Conservation (phyloP, 257 asterid species). For the Capsicum baccatum region DNA sequence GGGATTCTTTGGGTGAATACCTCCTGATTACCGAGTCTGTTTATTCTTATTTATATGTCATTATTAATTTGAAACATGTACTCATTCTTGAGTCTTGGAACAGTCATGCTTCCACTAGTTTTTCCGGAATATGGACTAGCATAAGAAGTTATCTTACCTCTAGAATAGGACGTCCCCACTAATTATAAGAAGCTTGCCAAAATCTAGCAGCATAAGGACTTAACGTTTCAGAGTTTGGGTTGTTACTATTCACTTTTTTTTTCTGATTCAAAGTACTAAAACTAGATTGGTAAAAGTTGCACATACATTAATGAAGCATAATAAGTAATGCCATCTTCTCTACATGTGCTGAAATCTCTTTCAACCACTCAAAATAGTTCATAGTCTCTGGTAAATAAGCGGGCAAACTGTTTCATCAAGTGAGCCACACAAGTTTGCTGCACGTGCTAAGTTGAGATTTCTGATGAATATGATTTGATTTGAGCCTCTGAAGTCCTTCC, state of each 20-base stretch:
- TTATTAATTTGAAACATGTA: neutral
- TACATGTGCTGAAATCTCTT: neutral
- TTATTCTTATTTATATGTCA: neutral
- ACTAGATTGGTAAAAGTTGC: neutral
- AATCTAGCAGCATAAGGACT: neutral
- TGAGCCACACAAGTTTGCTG: neutral
- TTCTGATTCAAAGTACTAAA: neutral
- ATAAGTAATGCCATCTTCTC: neutral
- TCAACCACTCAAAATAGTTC: neutral
- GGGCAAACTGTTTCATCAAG: neutral
- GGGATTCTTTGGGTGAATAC: too few relatives aligned
- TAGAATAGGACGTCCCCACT: neutral
- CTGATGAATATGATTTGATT: neutral
- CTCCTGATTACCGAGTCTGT: neutral
- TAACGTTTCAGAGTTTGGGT: neutral
- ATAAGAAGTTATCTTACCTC: too few relatives aligned
- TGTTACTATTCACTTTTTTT: neutral
- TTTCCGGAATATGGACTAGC: neutral
- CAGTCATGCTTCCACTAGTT: neutral
- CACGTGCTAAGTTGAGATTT: neutral
- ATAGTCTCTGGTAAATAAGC: neutral
- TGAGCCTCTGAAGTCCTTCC: neutral
- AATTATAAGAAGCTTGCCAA: neutral
- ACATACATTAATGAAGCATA: neutral
- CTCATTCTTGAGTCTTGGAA: neutral